These are phyloP conservation scores for Penicillium sp. DNA, from an alignment of 2,329 filamentous ascomycete species.

Conservation along the genomic window DNA sequence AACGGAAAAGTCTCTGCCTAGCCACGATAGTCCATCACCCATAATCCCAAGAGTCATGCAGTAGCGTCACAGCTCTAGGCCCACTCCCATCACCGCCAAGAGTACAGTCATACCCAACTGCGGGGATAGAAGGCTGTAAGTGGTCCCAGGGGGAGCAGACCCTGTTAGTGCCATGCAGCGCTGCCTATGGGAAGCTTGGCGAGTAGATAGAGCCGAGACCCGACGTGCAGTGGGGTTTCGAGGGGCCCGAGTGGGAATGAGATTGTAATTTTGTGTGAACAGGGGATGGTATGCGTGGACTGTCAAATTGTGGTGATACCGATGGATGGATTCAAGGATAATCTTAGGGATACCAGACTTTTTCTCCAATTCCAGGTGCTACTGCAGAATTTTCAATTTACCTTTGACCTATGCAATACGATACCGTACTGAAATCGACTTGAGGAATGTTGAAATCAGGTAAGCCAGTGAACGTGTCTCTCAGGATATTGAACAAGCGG, in stretches of 20 bases:
- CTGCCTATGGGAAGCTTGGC: not conserved
- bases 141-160: not conserved
- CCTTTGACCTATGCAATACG: not conserved
- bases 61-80: not conserved
- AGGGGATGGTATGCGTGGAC: not conserved
- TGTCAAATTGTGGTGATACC: not conserved
- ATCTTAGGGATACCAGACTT: not conserved
- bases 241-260: not conserved
- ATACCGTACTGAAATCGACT: not conserved
- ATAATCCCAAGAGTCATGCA: not conserved
- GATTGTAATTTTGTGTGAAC: not conserved
- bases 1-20: conserved; percentile 2
- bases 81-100: not conserved
- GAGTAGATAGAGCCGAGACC: not conserved
- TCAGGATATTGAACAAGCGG: not conserved
- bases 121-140: conserved; percentile 1
- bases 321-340: not conserved
- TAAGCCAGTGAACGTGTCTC: not conserved
- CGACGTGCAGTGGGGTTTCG: not conserved
- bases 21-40: not conserved
- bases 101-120: not conserved
- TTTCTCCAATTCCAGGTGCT: not conserved
- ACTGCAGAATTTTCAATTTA: not conserved
- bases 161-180: not conserved
- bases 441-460: not conserved